Conservation (phyloP, 139 green algal genomes). For the Auxenochlorella pyrenoidosa region DNA sequence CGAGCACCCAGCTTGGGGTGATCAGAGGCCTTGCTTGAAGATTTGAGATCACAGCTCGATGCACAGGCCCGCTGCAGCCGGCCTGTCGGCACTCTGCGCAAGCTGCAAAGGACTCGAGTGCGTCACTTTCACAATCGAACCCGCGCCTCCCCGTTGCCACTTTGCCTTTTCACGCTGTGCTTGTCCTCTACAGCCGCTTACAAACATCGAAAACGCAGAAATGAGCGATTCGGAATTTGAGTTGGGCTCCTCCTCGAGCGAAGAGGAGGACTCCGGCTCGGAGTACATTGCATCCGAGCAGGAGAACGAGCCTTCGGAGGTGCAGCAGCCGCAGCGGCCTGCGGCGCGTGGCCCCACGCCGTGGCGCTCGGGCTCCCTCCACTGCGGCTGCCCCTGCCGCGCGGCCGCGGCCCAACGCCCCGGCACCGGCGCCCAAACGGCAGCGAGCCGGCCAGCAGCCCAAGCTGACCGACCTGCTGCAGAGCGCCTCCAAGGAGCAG, state of each 20-base stretch:
- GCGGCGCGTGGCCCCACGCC: neutral
- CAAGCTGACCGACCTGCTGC: conserved; percentile 19
- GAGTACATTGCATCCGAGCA: neutral
- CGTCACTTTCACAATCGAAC: no score
- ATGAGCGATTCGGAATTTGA: neutral
- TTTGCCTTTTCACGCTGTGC: no score
- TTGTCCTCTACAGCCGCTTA: no score
- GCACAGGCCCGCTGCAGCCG: no score
- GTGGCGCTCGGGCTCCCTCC: neutral
- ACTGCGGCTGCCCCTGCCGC: neutral
- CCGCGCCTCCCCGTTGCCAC: no score
- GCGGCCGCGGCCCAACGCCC: no score
- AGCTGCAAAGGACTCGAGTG: no score
- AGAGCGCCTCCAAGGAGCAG: conserved; percentile 21
- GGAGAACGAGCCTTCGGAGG: neutral
- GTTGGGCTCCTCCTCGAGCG: neutral
- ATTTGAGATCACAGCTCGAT: no score
- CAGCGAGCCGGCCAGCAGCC: neutral
- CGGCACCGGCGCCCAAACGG: neutral
- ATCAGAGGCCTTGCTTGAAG: no score
- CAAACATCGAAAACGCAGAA: neutral
- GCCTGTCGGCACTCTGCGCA: no score
- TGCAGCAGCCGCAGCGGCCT: neutral
- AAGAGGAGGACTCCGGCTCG: neutral
- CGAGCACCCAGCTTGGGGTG: no score